Percentiles rank a stretch among this genome's conserved stretches.
phyloP scores from a whole-genome alignment of 176 grass and related monocot species.

The Bolboschoenus planiculmis region DNA sequence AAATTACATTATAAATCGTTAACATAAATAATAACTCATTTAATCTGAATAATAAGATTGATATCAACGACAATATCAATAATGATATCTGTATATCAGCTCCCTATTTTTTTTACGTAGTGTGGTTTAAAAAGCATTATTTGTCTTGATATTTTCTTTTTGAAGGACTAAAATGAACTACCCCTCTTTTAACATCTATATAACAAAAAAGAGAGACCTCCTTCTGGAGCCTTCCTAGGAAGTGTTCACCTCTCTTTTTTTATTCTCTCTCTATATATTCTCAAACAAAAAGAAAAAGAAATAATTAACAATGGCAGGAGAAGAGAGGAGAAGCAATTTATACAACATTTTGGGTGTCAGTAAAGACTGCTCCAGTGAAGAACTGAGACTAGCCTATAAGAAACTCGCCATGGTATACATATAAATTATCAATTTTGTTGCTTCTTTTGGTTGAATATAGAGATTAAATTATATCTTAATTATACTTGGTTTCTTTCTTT shows the following conservation, averaged over 20 bases:
- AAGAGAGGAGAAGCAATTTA: conserved; percentile 24
- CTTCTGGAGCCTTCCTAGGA: neutral
- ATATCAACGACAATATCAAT: too few species aligned
- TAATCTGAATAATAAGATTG: too few species aligned
- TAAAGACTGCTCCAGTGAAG: conserved; percentile 65
- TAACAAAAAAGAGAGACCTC: neutral
- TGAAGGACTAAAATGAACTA: neutral
- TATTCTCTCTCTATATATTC: neutral
- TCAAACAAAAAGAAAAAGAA: neutral
- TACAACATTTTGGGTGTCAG: conserved; percentile 71
- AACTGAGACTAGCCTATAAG: conserved; percentile 59
- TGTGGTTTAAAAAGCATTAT: neutral
- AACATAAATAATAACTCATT: too few species aligned
- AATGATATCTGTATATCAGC: too few species aligned
- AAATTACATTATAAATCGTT: too few species aligned
- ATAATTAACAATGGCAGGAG: neutral
- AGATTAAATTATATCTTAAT: neutral
- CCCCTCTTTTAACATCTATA: neutral
- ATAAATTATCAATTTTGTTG: neutral
- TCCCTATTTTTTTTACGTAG: too few species aligned
- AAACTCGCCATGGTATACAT: conserved; percentile 63
- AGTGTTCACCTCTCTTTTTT: neutral
- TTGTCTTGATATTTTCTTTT: neutral
- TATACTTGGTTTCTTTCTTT: neutral
- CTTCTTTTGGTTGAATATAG: neutral